Conservation (phyloP, 108 stramenopile genomes). For the Fragilaria radians region DNA sequence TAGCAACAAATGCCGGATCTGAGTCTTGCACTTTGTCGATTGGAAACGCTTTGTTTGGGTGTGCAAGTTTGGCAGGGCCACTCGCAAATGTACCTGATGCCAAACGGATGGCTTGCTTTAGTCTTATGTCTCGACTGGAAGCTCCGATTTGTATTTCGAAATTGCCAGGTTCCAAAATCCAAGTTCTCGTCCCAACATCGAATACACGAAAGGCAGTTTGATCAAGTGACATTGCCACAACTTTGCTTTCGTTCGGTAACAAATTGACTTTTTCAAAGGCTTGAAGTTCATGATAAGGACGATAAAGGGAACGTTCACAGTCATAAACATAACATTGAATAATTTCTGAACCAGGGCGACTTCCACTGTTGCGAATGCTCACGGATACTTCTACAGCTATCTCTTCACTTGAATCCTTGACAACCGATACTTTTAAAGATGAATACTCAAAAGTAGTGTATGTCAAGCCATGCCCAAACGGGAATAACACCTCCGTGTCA, state of each 20-base stretch:
- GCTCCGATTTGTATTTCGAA: conserved; percentile 37
- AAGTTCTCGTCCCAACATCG: conserved; percentile 29
- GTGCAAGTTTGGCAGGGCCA: conserved; percentile 18
- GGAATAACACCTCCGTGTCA: conserved; percentile 37
- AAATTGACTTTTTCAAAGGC: conserved; percentile 21
- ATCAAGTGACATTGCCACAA: conserved; percentile 8
- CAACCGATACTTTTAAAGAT: conserved; percentile 13
- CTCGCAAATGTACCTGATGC: conserved; percentile 4
- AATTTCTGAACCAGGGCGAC: conserved; percentile 26
- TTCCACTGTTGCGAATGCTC: conserved; percentile 26
- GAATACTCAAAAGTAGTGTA: conserved; percentile 58
- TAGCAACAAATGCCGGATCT: neutral
- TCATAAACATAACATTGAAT: conserved; percentile 39
- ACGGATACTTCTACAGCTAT: conserved; percentile 19
- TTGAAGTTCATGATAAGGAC: conserved; percentile 43
- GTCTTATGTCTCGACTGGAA: conserved; percentile 39
- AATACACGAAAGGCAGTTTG: conserved; percentile 29
- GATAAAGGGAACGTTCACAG: conserved; percentile 32
- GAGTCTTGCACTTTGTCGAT: neutral
- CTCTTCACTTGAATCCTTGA: conserved; percentile 1
- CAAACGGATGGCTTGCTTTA: conserved; percentile 11
- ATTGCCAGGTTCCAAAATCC: conserved; percentile 34
- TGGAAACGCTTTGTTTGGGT: neutral
- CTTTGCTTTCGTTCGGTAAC: conserved; percentile 10
- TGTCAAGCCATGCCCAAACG: conserved; percentile 69